phyloP scores from a whole-genome alignment of 345 rosid genomes.

The Odontarrhena argentea region DNA sequence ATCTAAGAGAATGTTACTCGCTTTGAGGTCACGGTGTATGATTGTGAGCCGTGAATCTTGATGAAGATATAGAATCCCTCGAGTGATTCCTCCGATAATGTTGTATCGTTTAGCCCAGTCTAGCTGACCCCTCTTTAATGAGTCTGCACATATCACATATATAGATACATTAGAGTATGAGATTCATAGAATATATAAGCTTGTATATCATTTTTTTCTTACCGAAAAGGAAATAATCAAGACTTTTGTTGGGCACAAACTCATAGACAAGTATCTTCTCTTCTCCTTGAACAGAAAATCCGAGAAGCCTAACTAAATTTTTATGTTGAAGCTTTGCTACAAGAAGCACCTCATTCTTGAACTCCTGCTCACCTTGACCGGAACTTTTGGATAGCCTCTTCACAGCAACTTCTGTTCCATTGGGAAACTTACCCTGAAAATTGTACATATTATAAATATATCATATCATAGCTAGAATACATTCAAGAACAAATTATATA shows the following conservation, averaged over 20 bases:
- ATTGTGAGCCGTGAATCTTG: slow-evolving; percentile 31
- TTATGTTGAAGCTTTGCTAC: slow-evolving; percentile 53
- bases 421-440: slow-evolving; percentile 25
- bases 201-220: not conserved
- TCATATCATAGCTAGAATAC: not conserved
- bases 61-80: slow-evolving; percentile 31
- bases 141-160: not conserved
- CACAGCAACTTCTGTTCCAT: slow-evolving; percentile 51
- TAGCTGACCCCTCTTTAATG: not conserved
- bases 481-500: too few species aligned
- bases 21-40: slow-evolving; percentile 34
- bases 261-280: slow-evolving; percentile 42
- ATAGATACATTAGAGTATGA: too few species aligned
- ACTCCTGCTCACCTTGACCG: slow-evolving; percentile 53
- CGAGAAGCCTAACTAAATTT: slow-evolving; percentile 54
- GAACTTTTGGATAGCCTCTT: slow-evolving; percentile 50
- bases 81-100: slow-evolving; percentile 23
- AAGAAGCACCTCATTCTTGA: slow-evolving; percentile 52
- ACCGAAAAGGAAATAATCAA: slow-evolving; percentile 33
- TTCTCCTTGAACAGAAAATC: slow-evolving; percentile 45
- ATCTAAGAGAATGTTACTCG: slow-evolving; percentile 30
- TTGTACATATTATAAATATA: too few species aligned
- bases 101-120: slow-evolving; percentile 15
- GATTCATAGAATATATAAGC: too few species aligned
- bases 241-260: slow-evolving; percentile 34